phyloP scores from a whole-genome alignment of 371 early-diverging fungal species.

The Phascolomyces articulosus region DNA sequence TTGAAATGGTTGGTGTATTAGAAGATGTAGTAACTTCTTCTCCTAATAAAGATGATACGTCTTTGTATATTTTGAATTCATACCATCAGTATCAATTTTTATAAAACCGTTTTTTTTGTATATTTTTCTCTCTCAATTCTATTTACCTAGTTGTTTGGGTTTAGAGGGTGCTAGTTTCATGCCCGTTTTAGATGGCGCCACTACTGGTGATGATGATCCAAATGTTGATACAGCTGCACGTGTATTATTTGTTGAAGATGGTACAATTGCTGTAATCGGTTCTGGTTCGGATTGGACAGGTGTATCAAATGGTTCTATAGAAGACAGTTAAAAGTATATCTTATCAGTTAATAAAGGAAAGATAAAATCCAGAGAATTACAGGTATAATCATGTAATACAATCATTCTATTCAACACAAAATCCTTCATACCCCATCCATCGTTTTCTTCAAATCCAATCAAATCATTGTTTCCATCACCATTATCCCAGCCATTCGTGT shows the following conservation, averaged over 20 bases:
- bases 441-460: slow-evolving; percentile 34
- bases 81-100: too few species aligned
- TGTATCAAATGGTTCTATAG: slow-evolving; percentile 31
- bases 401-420: background rate
- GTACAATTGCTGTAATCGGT: slow-evolving; percentile 24
- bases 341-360: background rate
- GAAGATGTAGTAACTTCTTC: too few species aligned
- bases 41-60: too few species aligned
- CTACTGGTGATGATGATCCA: slow-evolving; percentile 13
- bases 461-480: slow-evolving; percentile 32
- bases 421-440: slow-evolving; percentile 41
- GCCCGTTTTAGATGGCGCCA: slow-evolving; percentile 4
- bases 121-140: background rate
- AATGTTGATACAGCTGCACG: slow-evolving; percentile 21
- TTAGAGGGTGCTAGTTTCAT: slow-evolving; percentile 47
- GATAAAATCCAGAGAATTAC: background rate
- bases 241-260: slow-evolving; percentile 9
- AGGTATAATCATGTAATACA: background rate
- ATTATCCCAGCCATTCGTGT: slow-evolving; percentile 41
- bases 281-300: slow-evolving; percentile 20
- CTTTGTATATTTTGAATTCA: background rate
- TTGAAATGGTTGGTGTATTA: slow-evolving; percentile 25
- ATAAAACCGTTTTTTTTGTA: too few species aligned
- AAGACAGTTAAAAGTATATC: background rate
- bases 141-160: slow-evolving; percentile 37